phyloP scores from a whole-genome alignment of 2,329 filamentous ascomycete genomes.

The Clarireedia sp. region DNA sequence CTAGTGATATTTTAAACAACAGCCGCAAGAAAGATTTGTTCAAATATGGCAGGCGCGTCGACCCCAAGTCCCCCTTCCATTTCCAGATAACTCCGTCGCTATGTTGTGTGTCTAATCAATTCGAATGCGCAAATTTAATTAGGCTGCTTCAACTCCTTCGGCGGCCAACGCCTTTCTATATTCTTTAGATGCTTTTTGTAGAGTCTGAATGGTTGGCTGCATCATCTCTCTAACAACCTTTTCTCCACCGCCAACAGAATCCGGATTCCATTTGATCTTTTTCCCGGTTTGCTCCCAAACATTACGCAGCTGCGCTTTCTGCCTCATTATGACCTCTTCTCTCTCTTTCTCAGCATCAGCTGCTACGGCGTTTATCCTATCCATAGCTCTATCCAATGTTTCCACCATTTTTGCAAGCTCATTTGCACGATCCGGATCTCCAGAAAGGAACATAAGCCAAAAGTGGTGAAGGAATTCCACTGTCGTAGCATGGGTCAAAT shows the following conservation, averaged over 20 bases:
- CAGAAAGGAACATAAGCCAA: slow-evolving; percentile 86
- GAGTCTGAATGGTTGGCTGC: slow-evolving; percentile 61
- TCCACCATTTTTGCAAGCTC: slow-evolving; percentile 79
- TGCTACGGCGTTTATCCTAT: slow-evolving; percentile 73
- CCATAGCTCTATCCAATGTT: slow-evolving; percentile 67
- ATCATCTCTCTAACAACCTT: slow-evolving; percentile 70
- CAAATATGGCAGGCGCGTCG: no score
- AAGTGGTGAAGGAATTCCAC: slow-evolving; percentile 97
- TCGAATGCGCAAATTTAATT: background rate
- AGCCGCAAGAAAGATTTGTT: no score
- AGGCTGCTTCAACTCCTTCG: slow-evolving; percentile 33
- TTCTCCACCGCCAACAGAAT: slow-evolving; percentile 64
- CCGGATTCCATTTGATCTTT: slow-evolving; percentile 61
- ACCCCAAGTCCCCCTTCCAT: slow-evolving; percentile 6
- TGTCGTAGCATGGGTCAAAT: slow-evolving; percentile 80
- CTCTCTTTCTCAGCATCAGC: slow-evolving; percentile 71
- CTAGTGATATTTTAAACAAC: no score
- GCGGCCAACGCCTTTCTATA: slow-evolving; percentile 67
- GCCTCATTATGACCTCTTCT: slow-evolving; percentile 54
- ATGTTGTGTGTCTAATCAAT: slow-evolving; percentile 12
- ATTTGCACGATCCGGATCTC: slow-evolving; percentile 68
- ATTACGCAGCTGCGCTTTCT: slow-evolving; percentile 63
- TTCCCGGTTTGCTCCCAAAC: slow-evolving; percentile 66
- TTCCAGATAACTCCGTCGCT: slow-evolving; percentile 23
- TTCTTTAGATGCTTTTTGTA: slow-evolving; percentile 61